phyloP scores from a whole-genome alignment of 306 rosid genomes.

The Luffa aegyptiaca region DNA sequence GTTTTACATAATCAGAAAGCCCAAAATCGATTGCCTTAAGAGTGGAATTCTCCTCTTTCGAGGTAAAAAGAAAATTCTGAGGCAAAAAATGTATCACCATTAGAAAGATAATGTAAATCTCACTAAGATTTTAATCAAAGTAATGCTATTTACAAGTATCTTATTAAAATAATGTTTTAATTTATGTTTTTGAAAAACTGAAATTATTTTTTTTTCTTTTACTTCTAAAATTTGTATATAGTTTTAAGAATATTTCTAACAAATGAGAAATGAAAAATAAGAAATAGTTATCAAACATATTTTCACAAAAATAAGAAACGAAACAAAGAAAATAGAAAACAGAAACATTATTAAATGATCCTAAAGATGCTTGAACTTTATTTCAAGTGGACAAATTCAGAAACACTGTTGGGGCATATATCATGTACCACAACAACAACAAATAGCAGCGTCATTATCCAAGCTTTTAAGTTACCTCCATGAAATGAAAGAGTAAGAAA shows the following conservation, averaged over 20 bases:
- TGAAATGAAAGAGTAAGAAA: neutral
- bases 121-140: neutral
- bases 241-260: neutral
- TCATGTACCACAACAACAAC: neutral
- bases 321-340: neutral
- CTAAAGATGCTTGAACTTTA: neutral
- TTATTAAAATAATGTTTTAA: neutral
- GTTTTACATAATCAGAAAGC: slow-evolving; percentile 80
- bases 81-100: slow-evolving; percentile 14
- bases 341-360: neutral
- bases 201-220: neutral
- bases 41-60: slow-evolving; percentile 49
- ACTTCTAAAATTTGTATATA: neutral
- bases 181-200: too few species aligned
- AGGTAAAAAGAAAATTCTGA: slow-evolving; percentile 70
- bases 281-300: neutral
- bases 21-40: slow-evolving; percentile 80
- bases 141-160: neutral
- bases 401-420: neutral
- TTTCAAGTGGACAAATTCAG: neutral
- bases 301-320: neutral
- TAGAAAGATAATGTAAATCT: neutral
- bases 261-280: neutral
- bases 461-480: neutral
- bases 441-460: neutral